phyloP scores from a whole-genome alignment of 2,329 filamentous ascomycete species.

The Curvularia hawaiiensis region DNA sequence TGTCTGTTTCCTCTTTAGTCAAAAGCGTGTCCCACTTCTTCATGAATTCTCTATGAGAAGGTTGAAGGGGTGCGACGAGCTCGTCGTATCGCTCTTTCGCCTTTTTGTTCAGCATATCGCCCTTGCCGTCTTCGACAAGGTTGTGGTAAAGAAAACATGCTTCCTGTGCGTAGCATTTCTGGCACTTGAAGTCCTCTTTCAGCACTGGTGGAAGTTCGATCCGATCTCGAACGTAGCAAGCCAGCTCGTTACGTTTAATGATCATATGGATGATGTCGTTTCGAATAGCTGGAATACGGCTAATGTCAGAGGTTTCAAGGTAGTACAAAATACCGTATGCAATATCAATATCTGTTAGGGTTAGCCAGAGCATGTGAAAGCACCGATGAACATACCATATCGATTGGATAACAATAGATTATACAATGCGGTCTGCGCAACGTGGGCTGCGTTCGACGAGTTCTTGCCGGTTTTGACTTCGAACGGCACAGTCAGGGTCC shows the following conservation, averaged over 20 bases:
- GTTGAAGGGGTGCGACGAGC: constrained; percentile 75
- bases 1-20: constrained; percentile 92
- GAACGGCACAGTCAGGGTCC: constrained; percentile 83
- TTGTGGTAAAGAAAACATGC: constrained; percentile 95
- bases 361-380: constrained; percentile 17
- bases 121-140: constrained; percentile 81
- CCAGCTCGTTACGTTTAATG: constrained; percentile 89
- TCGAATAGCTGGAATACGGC: constrained; percentile 81
- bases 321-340: constrained; percentile 93
- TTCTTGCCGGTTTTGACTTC: constrained; percentile 94
- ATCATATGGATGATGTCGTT: constrained; percentile 96
- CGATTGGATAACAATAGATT: constrained; percentile 90
- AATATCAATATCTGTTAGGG: constrained; percentile 74
- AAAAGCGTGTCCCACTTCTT: constrained; percentile 91
- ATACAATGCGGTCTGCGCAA: constrained; percentile 93
- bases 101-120: constrained; percentile 79
- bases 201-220: constrained; percentile 86
- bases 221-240: constrained; percentile 81
- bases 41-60: constrained; percentile 81
- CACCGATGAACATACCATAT: constrained; percentile 62
- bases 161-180: constrained; percentile 86
- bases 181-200: constrained; percentile 79
- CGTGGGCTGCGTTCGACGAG: constrained; percentile 77
- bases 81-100: constrained; percentile 83
- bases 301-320: constrained; percentile 85